phyloP scores from a whole-genome alignment of 2,329 filamentous ascomycete species.

The Pestalotiopsis sp. region DNA sequence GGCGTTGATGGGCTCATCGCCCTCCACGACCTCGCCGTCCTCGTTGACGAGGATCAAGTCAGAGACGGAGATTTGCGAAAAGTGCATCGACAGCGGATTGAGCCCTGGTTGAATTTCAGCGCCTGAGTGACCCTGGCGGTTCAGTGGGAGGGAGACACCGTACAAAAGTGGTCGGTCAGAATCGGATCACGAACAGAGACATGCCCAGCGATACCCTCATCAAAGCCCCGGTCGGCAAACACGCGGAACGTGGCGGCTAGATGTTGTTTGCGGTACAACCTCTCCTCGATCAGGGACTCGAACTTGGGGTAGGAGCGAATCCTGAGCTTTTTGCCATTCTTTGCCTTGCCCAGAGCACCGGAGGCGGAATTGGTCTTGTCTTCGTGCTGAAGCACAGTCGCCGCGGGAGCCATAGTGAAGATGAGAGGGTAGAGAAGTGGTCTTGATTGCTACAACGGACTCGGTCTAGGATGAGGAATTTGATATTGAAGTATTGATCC shows the following conservation, averaged over 20 bases:
- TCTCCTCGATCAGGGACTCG: slow-evolving; percentile 53
- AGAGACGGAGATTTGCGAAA: slow-evolving; percentile 59
- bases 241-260: slow-evolving; percentile 64
- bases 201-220: slow-evolving; percentile 66
- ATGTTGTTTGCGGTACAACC: slow-evolving; percentile 60
- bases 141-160: background rate
- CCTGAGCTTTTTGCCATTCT: slow-evolving; percentile 29
- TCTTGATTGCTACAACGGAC: background rate
- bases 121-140: slow-evolving; percentile 35
- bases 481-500: background rate
- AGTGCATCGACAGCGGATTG: slow-evolving; percentile 55
- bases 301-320: slow-evolving; percentile 41
- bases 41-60: slow-evolving; percentile 65
- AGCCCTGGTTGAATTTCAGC: slow-evolving; percentile 19
- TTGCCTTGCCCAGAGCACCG: slow-evolving; percentile 25
- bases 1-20: slow-evolving; percentile 57
- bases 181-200: slow-evolving; percentile 66
- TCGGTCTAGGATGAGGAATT: background rate
- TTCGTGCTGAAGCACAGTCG: background rate
- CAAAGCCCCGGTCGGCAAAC: slow-evolving; percentile 63
- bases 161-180: slow-evolving; percentile 62
- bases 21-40: slow-evolving; percentile 58
- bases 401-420: background rate
- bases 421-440: background rate
- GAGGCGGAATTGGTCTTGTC: background rate